Base-by-base conservation (phyloP, 345 rosid species). In the Brassica rapa region DNA sequence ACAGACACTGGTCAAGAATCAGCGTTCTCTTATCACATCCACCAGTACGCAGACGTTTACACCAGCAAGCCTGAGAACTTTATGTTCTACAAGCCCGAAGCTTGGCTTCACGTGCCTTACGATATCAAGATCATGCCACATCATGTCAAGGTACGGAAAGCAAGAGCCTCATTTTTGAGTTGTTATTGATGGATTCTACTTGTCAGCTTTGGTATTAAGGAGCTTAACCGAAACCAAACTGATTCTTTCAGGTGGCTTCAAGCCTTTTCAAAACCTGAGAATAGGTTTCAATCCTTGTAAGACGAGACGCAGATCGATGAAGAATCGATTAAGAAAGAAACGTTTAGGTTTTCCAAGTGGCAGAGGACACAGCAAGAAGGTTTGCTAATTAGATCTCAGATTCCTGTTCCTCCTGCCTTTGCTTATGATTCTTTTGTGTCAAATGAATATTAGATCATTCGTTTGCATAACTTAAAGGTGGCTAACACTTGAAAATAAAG, bases 91-190 rank as follows among this genome's bases (percentile, higher is more conserved):
- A 83, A 86, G 46, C 90, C 95, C 0, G 98, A 92, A 78, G 93
- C 97, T n/a, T 94, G 98, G 98, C 93, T 91, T 81, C 95, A 92
- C 75, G 93, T 73, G 56, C 97, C 98, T 39, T 91, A 66, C 64
- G 94, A 94, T 83, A 84, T 94, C 85, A 92, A 94, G 84, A 91
- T 92, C 82, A 89, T 94, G 97, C 98, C 98, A 66, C 97, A 94
- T 87, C 98, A 94, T 79, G 80, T 92, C 61, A 94, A 94, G 97
- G 98, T 94, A 82, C 65, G 68, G 68, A 49, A 21, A 59, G 8
- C 56, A n/a, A 35, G 25, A 29, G 0, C 59, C 59, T 23, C 39
- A 65, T 71, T 70, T 70, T 46, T 53, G 7, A 37, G 4, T 19
- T 41, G 1, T 49, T 15, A n/a, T 49, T 73, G 23, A 73, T 43